A percentile compares a stretch with the other conserved stretches of the same genome.
phyloP scores from a whole-genome alignment of 108 stramenopile genomes.

The Craspedostauros australis region DNA sequence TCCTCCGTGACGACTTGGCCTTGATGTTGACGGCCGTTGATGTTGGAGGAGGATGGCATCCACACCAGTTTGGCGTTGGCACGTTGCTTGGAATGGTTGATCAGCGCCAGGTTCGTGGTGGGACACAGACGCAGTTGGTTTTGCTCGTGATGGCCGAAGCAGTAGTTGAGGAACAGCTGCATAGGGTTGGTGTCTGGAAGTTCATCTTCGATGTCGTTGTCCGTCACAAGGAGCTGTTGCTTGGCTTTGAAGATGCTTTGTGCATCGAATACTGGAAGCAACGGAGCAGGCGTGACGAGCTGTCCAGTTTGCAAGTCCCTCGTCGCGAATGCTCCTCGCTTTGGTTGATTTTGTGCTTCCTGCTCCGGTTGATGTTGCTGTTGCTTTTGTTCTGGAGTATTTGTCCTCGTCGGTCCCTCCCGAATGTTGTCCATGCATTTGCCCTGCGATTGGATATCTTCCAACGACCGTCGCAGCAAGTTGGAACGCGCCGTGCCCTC shows the following conservation, averaged over 20 bases:
- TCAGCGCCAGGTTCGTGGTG: constrained; percentile 46
- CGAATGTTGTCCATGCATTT: too few relatives aligned
- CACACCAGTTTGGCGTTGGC: constrained; percentile 28
- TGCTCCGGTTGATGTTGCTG: too few relatives aligned
- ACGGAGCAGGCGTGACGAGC: constrained; percentile 21
- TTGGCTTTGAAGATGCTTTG: neutral
- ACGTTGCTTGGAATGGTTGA: constrained; percentile 36
- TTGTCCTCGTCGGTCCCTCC: too few relatives aligned
- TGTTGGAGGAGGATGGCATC: neutral
- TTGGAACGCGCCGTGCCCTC: neutral
- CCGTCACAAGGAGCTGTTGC: neutral
- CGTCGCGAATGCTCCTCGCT: constrained; percentile 58
- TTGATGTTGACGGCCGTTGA: too few relatives aligned
- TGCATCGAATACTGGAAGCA: constrained; percentile 26
- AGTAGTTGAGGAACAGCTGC: constrained; percentile 70
- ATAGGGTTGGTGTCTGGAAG: constrained; percentile 11
- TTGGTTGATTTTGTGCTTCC: too few relatives aligned
- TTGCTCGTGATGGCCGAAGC: constrained; percentile 57
- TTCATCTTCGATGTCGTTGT: constrained; percentile 8
- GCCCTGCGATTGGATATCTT: too few relatives aligned
- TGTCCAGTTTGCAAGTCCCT: constrained; percentile 15
- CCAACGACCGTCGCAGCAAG: neutral
- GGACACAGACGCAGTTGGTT: constrained; percentile 51
- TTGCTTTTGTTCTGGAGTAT: too few relatives aligned
- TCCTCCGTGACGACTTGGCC: too few relatives aligned